Percentiles rank a stretch among this genome's conserved stretches.
These are phyloP conservation scores for Pseudogymnoascus sp. DNA, from an alignment of 2,329 filamentous ascomycete genomes.

Conservation along the genomic window DNA sequence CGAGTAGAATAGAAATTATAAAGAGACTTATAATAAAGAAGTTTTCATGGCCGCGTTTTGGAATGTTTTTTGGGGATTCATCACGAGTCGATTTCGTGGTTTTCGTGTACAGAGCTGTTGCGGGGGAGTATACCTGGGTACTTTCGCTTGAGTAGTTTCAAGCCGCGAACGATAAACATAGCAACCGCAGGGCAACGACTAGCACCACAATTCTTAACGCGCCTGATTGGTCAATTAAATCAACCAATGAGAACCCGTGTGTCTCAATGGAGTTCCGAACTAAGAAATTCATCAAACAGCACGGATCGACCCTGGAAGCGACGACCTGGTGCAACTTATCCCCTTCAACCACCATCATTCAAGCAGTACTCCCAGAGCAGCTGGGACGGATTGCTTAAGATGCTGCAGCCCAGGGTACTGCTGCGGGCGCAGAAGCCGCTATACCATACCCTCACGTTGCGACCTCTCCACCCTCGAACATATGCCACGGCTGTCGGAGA, in stretches of 20 bases:
- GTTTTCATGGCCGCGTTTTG: neutral
- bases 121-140: conserved; percentile 3
- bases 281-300: conserved; percentile 2
- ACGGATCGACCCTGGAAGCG: conserved; percentile 6
- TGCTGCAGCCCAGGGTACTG: conserved; percentile 60
- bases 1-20: neutral
- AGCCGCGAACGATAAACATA: conserved; percentile 8
- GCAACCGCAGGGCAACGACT: conserved; percentile 7
- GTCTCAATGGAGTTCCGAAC: neutral
- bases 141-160: conserved; percentile 7
- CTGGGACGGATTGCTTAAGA: conserved; percentile 26
- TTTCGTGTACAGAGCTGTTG: conserved; percentile 2
- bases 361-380: neutral
- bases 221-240: neutral
- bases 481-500: conserved; percentile 41
- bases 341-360: conserved; percentile 13
- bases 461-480: conserved; percentile 35
- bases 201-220: neutral
- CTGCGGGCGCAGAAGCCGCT: conserved; percentile 36
- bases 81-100: conserved; percentile 5
- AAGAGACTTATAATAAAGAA: neutral
- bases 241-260: neutral
- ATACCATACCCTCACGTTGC: conserved; percentile 38
- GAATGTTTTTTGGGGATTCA: neutral
- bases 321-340: conserved; percentile 1